phyloP scores from a whole-genome alignment of 805 yeast genomes.

The Torulaspora delbrueckii region DNA sequence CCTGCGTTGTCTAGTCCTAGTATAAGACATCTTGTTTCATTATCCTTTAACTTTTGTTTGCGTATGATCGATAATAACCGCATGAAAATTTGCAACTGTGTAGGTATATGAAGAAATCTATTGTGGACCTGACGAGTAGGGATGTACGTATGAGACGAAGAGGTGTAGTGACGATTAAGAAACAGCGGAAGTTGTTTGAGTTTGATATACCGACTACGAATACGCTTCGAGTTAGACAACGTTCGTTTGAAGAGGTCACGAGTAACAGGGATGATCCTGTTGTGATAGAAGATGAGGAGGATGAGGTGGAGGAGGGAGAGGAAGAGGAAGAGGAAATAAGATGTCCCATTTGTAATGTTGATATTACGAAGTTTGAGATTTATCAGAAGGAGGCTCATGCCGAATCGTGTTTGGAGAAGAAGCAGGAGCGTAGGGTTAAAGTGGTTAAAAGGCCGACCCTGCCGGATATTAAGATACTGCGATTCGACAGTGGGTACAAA shows the following conservation, averaged over 20 bases:
- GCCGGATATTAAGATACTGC: conserved; percentile 51
- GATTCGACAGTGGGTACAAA: conserved; percentile 37
- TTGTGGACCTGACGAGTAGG: conserved; percentile 15
- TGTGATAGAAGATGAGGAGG: conserved; percentile 14
- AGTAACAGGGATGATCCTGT: conserved; percentile 10
- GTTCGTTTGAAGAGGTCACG: conserved; percentile 2
- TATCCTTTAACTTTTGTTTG: conserved; percentile 77
- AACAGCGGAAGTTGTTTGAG: conserved; percentile 26
- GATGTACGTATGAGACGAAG: conserved; percentile 11
- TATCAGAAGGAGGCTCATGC: conserved; percentile 50
- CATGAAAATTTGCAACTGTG: not conserved
- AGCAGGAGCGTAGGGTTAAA: not conserved
- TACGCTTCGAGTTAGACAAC: conserved; percentile 7
- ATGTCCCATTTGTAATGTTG: conserved; percentile 52
- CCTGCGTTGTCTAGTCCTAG: conserved; percentile 91
- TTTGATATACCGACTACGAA: conserved; percentile 25
- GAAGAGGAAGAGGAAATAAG: conserved; percentile 8
- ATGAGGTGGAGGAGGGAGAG: conserved; percentile 2
- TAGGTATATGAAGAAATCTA: conserved; percentile 10
- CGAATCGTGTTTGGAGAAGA: conserved; percentile 43
- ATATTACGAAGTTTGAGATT: conserved; percentile 38
- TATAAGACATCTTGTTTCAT: conserved; percentile 66
- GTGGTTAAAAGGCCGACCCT: conserved; percentile 32
- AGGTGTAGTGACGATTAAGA: conserved; percentile 11
- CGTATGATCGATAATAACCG: conserved; percentile 68